Conservation (phyloP, 2,329 filamentous ascomycete species). For the Chaetomium strumarium region DNA sequence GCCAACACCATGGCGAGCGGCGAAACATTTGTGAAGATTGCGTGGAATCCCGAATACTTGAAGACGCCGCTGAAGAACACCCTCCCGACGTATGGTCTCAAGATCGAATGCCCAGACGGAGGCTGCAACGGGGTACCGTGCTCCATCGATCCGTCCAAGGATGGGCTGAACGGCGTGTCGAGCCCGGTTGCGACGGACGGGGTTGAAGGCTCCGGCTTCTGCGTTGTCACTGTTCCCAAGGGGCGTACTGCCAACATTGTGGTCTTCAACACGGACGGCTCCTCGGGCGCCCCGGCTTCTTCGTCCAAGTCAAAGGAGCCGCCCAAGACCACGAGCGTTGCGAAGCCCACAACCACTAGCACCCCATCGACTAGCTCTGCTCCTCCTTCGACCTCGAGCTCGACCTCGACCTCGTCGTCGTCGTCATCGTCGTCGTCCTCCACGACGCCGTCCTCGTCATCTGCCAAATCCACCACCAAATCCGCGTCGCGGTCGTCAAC, state of each 20-base stretch:
- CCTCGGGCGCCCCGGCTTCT: conserved; percentile 23
- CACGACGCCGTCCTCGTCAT: conserved; percentile 25
- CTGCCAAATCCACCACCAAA: conserved; percentile 3
- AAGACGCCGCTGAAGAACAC: conserved; percentile 47
- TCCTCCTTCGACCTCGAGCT: not conserved
- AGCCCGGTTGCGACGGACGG: conserved; percentile 51
- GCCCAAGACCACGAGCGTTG: conserved; percentile 14
- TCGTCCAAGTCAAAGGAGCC: conserved; percentile 5
- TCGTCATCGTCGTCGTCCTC: conserved; percentile 11
- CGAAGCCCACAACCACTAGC: conserved; percentile 1
- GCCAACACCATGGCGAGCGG: conserved; percentile 63
- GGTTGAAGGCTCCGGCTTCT: conserved; percentile 65
- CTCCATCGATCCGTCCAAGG: conserved; percentile 56
- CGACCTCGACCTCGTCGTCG: conserved; percentile 20
- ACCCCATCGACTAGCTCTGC: conserved; percentile 3
- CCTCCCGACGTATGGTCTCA: conserved; percentile 61
- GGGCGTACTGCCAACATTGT: conserved; percentile 63
- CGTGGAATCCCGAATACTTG: conserved; percentile 71
- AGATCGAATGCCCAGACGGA: conserved; percentile 61
- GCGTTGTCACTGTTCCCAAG: conserved; percentile 67
- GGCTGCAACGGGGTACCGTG: conserved; percentile 71
- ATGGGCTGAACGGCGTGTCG: conserved; percentile 51
- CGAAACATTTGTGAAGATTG: conserved; percentile 67
- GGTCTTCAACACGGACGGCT: conserved; percentile 47
- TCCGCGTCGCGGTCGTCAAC: conserved; percentile 21